A percentile compares a stretch with the other conserved stretches of the same genome.
phyloP scores from a whole-genome alignment of 1,284 basidiomycete genomes.

The Leccinum insolens region DNA sequence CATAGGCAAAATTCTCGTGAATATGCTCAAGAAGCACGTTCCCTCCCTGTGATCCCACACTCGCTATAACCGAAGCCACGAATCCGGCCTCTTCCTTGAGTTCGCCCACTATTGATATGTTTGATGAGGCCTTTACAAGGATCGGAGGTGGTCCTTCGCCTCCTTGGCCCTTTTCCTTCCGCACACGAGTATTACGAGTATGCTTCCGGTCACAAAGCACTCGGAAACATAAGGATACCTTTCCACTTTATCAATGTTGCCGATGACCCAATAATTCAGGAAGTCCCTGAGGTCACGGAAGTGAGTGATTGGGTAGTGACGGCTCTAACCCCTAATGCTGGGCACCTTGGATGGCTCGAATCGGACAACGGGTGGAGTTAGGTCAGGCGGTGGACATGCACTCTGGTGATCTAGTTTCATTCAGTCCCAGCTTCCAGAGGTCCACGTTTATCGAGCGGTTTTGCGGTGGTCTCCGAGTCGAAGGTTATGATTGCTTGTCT shows the following conservation, averaged over 20 bases:
- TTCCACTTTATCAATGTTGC: constrained; percentile 85
- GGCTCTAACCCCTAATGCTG: constrained; percentile 78
- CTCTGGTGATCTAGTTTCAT: constrained; percentile 52
- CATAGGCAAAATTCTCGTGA: constrained; percentile 72
- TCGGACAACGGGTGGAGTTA: constrained; percentile 45
- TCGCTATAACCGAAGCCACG: constrained; percentile 52
- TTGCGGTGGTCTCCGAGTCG: background rate
- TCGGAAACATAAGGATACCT: constrained; percentile 65
- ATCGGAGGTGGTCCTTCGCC: constrained; percentile 79
- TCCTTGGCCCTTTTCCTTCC: constrained; percentile 73
- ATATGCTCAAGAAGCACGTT: constrained; percentile 64
- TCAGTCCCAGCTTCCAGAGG: background rate
- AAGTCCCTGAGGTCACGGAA: constrained; percentile 60
- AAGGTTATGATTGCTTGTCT: background rate
- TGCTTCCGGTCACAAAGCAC: constrained; percentile 57
- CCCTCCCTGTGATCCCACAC: constrained; percentile 52
- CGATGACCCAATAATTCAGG: constrained; percentile 88
- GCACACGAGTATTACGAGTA: constrained; percentile 84
- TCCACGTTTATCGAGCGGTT: background rate
- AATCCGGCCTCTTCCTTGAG: constrained; percentile 48
- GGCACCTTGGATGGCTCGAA: constrained; percentile 96
- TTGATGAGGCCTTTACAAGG: constrained; percentile 72
- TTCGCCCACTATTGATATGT: constrained; percentile 58
- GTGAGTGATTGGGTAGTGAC: constrained; percentile 70
- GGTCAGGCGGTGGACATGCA: constrained; percentile 68